These are phyloP conservation scores for Melanogaster broomeanus DNA, from an alignment of 768 basidiomycete genomes.

Conservation along the genomic window DNA sequence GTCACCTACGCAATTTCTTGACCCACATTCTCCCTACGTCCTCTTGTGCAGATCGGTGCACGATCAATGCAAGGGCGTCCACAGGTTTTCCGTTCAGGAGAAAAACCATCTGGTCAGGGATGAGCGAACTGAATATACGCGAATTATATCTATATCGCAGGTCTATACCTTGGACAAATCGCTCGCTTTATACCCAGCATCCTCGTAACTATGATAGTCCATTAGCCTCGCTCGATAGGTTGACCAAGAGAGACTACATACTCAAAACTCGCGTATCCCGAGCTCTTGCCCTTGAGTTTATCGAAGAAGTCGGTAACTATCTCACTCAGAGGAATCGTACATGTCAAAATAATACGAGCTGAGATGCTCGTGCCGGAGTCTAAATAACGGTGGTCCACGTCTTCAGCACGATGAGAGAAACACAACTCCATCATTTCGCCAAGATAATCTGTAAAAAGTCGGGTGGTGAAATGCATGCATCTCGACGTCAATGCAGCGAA, in stretches of 20 bases:
- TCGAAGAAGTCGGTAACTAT: conserved; percentile 97
- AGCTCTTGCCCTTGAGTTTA: conserved; percentile 89
- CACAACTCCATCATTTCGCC: conserved; percentile 97
- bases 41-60: conserved; percentile 80
- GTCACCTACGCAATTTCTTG: conserved; percentile 80
- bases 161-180: conserved; percentile 75
- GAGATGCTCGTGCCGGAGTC: conserved; percentile 47
- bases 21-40: conserved; percentile 82
- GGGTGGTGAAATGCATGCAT: not conserved
- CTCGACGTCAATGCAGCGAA: conserved; percentile 28
- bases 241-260: conserved; percentile 38
- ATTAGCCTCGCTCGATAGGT: not conserved
- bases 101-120: conserved; percentile 73
- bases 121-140: not conserved
- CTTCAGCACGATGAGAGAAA: conserved; percentile 78
- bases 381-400: conserved; percentile 82
- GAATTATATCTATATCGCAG: not conserved
- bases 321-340: conserved; percentile 84
- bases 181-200: conserved; percentile 83
- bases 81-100: conserved; percentile 87
- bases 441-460: conserved; percentile 66
- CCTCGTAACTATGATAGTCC: conserved; percentile 75
- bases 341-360: conserved; percentile 78
- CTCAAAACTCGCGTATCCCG: conserved; percentile 93
- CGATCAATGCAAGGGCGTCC: conserved; percentile 90